phyloP scores from a whole-genome alignment of 129 eudicot genomes.

The Apium graveolens region DNA sequence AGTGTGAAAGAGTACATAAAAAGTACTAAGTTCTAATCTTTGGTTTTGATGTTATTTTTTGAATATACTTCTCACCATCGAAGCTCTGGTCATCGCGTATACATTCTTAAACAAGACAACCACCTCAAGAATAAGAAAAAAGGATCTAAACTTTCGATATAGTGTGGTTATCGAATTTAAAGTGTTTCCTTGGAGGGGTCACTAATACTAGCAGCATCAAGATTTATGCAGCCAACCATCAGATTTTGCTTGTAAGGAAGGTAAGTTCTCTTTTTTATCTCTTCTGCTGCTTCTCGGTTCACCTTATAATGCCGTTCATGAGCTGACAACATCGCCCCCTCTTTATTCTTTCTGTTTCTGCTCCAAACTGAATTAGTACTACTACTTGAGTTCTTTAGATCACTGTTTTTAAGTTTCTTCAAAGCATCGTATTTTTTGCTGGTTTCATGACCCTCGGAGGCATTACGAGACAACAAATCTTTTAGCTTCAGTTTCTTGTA shows the following conservation, averaged over 20 bases:
- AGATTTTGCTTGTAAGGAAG: constrained; percentile 18
- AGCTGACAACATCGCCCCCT: neutral
- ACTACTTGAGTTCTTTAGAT: neutral
- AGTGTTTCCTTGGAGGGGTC: neutral
- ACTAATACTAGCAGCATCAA: neutral
- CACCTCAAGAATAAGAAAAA: too few relatives aligned
- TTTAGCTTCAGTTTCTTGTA: constrained; percentile 9
- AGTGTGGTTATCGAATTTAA: neutral
- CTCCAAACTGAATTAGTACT: neutral
- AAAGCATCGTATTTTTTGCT: neutral
- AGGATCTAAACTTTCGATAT: neutral
- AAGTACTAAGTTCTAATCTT: too few relatives aligned
- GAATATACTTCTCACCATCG: too few relatives aligned
- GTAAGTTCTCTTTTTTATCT: constrained; percentile 19
- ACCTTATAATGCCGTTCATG: constrained; percentile 10
- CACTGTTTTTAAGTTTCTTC: neutral
- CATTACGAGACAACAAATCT: constrained; percentile 5
- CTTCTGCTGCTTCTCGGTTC: constrained; percentile 15
- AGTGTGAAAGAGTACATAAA: too few relatives aligned
- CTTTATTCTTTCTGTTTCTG: neutral
- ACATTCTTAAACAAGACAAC: too few relatives aligned
- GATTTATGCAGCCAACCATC: constrained; percentile 5
- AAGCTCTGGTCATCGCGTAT: too few relatives aligned
- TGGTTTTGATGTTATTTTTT: too few relatives aligned
- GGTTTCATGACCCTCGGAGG: neutral